phyloP scores from a whole-genome alignment of 331 rosid species.

The Rhamnella rubrinervis region DNA sequence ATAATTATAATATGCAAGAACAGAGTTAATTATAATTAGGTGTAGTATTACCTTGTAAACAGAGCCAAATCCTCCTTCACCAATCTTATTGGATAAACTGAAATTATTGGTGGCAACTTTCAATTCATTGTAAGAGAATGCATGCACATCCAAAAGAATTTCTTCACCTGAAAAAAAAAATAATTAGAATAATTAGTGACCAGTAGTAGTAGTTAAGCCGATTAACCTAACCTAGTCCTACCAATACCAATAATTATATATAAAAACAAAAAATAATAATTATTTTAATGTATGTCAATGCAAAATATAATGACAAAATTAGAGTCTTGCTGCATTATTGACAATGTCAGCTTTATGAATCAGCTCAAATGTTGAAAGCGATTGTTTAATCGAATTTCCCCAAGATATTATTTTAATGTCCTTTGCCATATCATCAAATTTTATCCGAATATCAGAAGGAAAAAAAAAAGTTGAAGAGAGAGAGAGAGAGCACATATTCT shows the following conservation, averaged over 20 bases:
- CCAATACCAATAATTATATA: background rate
- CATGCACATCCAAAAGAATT: constrained; percentile 17
- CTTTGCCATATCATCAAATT: no score
- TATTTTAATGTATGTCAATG: background rate
- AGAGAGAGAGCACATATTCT: no score
- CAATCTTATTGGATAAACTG: constrained; percentile 29
- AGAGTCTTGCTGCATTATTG: background rate
- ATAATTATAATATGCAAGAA: no score
- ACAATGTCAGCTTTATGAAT: background rate
- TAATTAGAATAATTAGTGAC: background rate
- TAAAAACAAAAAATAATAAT: background rate
- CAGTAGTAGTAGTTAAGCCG: background rate
- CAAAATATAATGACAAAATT: background rate
- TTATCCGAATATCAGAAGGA: no score
- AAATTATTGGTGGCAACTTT: constrained; percentile 36
- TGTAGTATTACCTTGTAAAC: constrained; percentile 25
- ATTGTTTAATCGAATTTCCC: no score
- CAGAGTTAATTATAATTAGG: no score
- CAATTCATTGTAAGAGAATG: constrained; percentile 25
- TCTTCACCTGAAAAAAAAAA: background rate
- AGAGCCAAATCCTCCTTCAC: constrained; percentile 34
- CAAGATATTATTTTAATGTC: no score
- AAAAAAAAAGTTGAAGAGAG: no score
- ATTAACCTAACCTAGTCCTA: background rate
- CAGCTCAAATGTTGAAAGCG: background rate